phyloP scores from a whole-genome alignment of 768 basidiomycete genomes.

The Sarcodon sp. region DNA sequence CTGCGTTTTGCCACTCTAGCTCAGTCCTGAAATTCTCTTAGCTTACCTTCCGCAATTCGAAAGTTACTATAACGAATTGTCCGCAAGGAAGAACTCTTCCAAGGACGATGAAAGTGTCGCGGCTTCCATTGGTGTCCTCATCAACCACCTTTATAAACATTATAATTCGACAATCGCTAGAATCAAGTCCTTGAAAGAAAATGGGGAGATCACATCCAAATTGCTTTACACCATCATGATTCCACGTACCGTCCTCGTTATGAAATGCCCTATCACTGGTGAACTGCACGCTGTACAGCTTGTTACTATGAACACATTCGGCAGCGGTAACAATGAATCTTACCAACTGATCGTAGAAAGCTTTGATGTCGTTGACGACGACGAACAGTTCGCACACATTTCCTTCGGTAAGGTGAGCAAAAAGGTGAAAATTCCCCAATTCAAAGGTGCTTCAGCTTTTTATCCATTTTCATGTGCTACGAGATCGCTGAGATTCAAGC shows the following conservation, averaged over 20 bases:
- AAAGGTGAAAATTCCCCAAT: not conserved
- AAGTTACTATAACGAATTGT: slow-evolving; percentile 26
- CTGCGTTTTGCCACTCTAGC: slow-evolving; percentile 16
- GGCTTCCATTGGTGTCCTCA: slow-evolving; percentile 34
- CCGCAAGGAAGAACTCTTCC: slow-evolving; percentile 17
- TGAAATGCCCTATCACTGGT: slow-evolving; percentile 38
- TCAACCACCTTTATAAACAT: slow-evolving; percentile 34
- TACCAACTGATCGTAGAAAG: not conserved
- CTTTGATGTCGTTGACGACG: not conserved
- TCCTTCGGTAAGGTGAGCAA: not conserved
- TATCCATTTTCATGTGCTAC: not conserved
- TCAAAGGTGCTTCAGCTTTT: not conserved
- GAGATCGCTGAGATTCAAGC: not conserved
- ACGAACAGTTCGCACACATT: not conserved
- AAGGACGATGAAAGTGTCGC: slow-evolving; percentile 28
- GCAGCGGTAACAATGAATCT: not conserved
- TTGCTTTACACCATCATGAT: slow-evolving; percentile 42
- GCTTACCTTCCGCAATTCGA: slow-evolving; percentile 35
- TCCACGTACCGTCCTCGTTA: slow-evolving; percentile 36
- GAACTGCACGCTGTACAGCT: slow-evolving; percentile 38
- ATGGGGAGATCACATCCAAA: slow-evolving; percentile 45
- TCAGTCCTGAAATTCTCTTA: slow-evolving; percentile 44
- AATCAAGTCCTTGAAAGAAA: slow-evolving; percentile 33
- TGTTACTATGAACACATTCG: slow-evolving; percentile 16
- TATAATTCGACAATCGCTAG: slow-evolving; percentile 33